phyloP scores from a whole-genome alignment of 2,329 filamentous ascomycete species.

The Pyricularia pennisetigena region DNA sequence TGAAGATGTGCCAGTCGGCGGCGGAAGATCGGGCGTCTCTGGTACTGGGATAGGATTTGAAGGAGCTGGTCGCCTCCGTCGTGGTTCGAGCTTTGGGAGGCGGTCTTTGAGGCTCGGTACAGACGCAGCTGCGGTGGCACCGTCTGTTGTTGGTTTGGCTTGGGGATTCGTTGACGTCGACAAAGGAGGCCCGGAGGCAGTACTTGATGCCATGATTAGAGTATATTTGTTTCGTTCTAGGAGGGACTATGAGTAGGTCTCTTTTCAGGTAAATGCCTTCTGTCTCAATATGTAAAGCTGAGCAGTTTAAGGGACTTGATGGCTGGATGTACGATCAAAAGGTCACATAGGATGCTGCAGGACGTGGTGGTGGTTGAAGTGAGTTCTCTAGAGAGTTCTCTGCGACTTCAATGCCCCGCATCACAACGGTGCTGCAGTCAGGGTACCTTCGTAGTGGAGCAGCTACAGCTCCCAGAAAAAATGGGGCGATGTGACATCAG shows the following conservation, averaged over 20 bases:
- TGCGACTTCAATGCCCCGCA: neutral
- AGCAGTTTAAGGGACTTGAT: neutral
- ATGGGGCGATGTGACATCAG: neutral
- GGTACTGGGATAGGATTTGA: constrained; percentile 56
- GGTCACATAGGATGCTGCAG: neutral
- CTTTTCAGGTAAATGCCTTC: neutral
- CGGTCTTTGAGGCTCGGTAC: constrained; percentile 43
- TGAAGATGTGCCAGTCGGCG: constrained; percentile 47
- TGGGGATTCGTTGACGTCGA: neutral
- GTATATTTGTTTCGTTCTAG: neutral
- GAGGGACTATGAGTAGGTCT: neutral
- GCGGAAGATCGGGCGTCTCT: constrained; percentile 62
- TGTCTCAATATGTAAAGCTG: neutral
- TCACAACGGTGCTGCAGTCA: neutral
- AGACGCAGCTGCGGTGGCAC: constrained; percentile 10
- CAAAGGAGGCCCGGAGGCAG: neutral
- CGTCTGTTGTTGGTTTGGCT: neutral
- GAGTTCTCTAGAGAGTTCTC: neutral
- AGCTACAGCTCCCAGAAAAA: neutral
- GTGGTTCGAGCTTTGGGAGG: constrained; percentile 59
- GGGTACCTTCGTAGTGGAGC: neutral
- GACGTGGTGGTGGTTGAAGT: too few species aligned
- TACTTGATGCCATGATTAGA: neutral
- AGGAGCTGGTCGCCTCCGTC: constrained; percentile 40
- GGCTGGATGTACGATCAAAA: neutral